Base-by-base conservation (phyloP, 1,284 basidiomycete genomes). In the Trametes hirsuta region DNA sequence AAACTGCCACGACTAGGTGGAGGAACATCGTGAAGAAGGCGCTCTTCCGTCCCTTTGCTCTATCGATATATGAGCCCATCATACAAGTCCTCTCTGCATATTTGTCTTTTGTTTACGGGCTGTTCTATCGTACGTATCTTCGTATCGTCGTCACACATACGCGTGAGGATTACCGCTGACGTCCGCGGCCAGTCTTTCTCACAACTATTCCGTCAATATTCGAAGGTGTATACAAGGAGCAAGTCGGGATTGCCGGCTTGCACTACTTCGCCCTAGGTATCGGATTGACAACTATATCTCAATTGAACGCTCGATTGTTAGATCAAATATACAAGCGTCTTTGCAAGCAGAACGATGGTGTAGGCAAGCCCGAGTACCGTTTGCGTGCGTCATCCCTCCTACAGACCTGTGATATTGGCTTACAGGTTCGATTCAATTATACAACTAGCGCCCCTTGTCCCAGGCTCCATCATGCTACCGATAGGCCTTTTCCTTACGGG, bases 141-240 rank as follows among this genome's bases (percentile, higher is more conserved):
- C 30, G 8, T 4, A 4, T 30, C 8, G 0, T 30, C 0, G 8
- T 14, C 15, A 42, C 3, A 46, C 37, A 30, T 18, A 6, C 37
- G 24, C 35, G 30, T 24, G 39, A 25, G 35, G 14, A 46, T 46
- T 9, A 21, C 22, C 22, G 30, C 46, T 8, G 37, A 44, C 18
- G 47, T 11, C 5, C 3, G 1, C 4, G 4, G 6, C 24, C 76
- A 81, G 79, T 88, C 9, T 77, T 90, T 65, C 74, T 92, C 45
- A 89, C 88, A 0, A 87, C 83, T 0, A 86, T 93, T 21, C 83
- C 86, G 0, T 64, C 72, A 0, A 89, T 90, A 24, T 93, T 86
- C 66, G 73, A 77, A 49, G 74, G 74, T 2, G 70, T 77, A 0
- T 90, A 90, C 63, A 66, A 73, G 30, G 70, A 87, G 72, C 61